Evolutionary conservation across 306 rosid genomes (phyloP).

Genomic region (Begonia masoniana): DNA sequence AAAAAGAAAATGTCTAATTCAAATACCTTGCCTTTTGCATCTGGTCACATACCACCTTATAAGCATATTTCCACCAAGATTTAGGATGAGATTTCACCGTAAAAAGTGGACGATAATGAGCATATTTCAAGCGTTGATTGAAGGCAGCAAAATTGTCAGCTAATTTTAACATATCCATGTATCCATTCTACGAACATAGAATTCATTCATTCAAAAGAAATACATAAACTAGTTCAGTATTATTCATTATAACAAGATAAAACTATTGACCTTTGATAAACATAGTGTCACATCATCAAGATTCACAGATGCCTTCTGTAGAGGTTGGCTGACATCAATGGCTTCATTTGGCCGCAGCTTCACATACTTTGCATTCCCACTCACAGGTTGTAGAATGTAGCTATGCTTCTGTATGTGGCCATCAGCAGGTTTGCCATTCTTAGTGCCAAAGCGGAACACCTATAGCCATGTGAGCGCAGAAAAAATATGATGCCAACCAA

Average conservation of each 20-base stretch:
- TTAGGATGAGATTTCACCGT: conserved; percentile 59
- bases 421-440: conserved; percentile 71
- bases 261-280: conserved; percentile 59
- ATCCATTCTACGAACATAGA: conserved; percentile 64
- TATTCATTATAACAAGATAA: conserved; percentile 5
- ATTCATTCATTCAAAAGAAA: conserved; percentile 7
- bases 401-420: conserved; percentile 33
- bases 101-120: conserved; percentile 78
- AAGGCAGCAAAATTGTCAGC: conserved; percentile 92
- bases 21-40: conserved; percentile 84
- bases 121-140: conserved; percentile 83
- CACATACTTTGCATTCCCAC: conserved; percentile 74
- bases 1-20: neutral
- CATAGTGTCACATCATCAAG: conserved; percentile 92
- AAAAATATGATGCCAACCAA: conserved; percentile 3
- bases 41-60: conserved; percentile 73
- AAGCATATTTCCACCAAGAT: conserved; percentile 93
- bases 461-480: conserved; percentile 13
- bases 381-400: conserved; percentile 78
- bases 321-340: conserved; percentile 58
- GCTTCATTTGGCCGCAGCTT: conserved; percentile 51
- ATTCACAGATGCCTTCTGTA: conserved; percentile 77
- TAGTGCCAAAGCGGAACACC: conserved; percentile 83
- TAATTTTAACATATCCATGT: conserved; percentile 61
- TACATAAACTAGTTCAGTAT: conserved; percentile 1